phyloP scores from a whole-genome alignment of 2,329 filamentous ascomycete species.

The Aspergillus quadricinctus region DNA sequence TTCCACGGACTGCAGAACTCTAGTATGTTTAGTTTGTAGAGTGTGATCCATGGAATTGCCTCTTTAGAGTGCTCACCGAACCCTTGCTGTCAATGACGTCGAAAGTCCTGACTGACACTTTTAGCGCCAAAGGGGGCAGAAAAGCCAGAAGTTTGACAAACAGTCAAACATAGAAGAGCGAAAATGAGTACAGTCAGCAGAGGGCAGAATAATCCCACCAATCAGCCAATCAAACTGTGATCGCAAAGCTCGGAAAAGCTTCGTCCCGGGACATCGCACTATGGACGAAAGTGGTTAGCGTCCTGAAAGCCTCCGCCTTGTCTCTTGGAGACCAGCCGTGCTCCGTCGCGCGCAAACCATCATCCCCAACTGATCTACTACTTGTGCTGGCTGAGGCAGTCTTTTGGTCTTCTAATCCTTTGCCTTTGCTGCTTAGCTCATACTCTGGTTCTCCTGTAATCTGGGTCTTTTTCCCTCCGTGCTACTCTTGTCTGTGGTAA shows the following conservation, averaged over 20 bases:
- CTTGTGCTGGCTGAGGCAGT: slow-evolving; percentile 11
- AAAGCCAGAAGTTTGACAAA: not conserved
- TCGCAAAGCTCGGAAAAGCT: slow-evolving; percentile 21
- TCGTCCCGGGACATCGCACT: slow-evolving; percentile 17
- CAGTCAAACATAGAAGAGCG: not conserved
- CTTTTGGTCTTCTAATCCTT: not conserved
- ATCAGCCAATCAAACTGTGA: not conserved
- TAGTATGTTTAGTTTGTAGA: not conserved
- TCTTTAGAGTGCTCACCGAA: not conserved
- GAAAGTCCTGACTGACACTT: slow-evolving; percentile 3
- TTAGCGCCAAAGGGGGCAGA: not conserved
- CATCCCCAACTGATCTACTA: slow-evolving; percentile 19
- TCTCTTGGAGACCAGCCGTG: slow-evolving; percentile 31
- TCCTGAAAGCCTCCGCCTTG: slow-evolving; percentile 29
- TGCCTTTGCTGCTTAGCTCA: not conserved
- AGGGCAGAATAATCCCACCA: not conserved
- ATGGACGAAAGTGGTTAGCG: slow-evolving; percentile 22
- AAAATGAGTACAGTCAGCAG: not conserved
- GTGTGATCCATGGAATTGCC: no score
- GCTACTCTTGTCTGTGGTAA: not conserved
- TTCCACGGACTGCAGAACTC: not conserved
- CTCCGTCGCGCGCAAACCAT: slow-evolving; percentile 37
- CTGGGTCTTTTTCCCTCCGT: not conserved
- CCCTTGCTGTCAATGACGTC: slow-evolving; percentile 29
- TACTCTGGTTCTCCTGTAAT: slow-evolving; percentile 1